Evolutionary conservation across 2,329 filamentous ascomycete species (phyloP), one percentile per base, ranked within the genome.

Genomic region (Elsinoe batatas): DNA sequence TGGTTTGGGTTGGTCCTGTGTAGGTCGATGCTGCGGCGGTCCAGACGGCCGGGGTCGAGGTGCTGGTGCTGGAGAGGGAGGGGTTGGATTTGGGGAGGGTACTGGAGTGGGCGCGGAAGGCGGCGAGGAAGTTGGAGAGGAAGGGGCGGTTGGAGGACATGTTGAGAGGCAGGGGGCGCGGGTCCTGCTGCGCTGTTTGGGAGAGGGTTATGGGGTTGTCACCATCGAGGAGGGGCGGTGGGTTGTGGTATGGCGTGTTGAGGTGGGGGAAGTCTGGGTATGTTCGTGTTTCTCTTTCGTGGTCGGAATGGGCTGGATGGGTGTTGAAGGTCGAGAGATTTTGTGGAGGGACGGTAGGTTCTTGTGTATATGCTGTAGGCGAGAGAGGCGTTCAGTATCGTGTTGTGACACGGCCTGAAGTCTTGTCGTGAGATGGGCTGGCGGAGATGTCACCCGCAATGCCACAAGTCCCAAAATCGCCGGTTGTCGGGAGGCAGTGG

Each of bases 131-230:
- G 72, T 81, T 82, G 61, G 81, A 76, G 63, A 86, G 76, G 71
- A 85, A 85, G 47, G 77, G 82, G 57, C 81, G 72, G 71, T 85
- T 84, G 60, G 79, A 83, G 1, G 80, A 78, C 81, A 84, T 84
- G 62, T 58, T 73, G 57, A 57, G 26, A 17, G 26, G 26, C 22
- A 15, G 30, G 26, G 26, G 44, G 13, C 18, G 32, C 47, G 32
- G 47, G 47, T 36, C 47, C 33, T 51, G 40, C 47, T 51, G 47
- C 33, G 47, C 47, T 51, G 33, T 51, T n/a, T 37, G 33, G 13
- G 12, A 38, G 26, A 17, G 18, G 30, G 15, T 26, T 51, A 51
- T 20, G 18, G 18, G 47, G 47, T 51, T 26, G 47, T 51, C 47
- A 51, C 47, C 47, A 51, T 51, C 47, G 32, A 17, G n/a, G n/a